These are phyloP conservation scores for Xenoacremonium recifei DNA, from an alignment of 2,329 filamentous ascomycete species.

Conservation along the genomic window DNA sequence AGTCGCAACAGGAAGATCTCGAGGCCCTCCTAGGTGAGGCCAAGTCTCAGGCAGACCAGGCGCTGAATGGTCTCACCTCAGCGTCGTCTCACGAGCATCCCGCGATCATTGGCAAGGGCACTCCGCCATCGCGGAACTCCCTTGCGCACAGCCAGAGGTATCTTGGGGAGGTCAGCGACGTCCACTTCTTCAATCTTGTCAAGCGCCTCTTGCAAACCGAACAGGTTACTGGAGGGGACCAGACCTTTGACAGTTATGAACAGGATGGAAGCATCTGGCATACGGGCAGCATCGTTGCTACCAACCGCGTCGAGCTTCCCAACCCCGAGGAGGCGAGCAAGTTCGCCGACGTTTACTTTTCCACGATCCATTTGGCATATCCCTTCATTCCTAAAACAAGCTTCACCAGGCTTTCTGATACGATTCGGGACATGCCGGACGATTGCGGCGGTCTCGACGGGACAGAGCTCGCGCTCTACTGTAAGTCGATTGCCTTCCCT, in stretches of 20 bases:
- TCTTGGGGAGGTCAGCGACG: slow-evolving; percentile 37
- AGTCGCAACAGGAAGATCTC: neutral
- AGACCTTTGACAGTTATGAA: slow-evolving; percentile 25
- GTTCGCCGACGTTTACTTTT: slow-evolving; percentile 25
- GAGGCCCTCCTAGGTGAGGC: neutral
- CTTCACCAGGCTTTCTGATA: neutral
- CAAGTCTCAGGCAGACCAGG: neutral
- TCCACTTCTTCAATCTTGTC: slow-evolving; percentile 34
- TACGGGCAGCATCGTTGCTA: neutral
- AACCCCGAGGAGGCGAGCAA: slow-evolving; percentile 4
- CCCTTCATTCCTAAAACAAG: slow-evolving; percentile 28
- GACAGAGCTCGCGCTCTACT: neutral
- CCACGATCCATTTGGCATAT: slow-evolving; percentile 34
- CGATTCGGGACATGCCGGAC: neutral
- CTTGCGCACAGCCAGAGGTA: slow-evolving; percentile 2
- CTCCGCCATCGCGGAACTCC: neutral
- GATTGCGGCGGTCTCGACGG: neutral
- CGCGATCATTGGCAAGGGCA: neutral
- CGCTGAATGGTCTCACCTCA: neutral
- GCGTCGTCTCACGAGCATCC: neutral
- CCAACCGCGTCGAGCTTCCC: slow-evolving; percentile 5
- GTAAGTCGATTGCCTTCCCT: neutral
- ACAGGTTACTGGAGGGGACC: neutral
- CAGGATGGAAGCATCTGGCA: slow-evolving; percentile 8
- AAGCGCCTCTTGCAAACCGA: slow-evolving; percentile 22